Conservation (phyloP, 2,329 filamentous ascomycete genomes). For the Xylaria sp. region DNA sequence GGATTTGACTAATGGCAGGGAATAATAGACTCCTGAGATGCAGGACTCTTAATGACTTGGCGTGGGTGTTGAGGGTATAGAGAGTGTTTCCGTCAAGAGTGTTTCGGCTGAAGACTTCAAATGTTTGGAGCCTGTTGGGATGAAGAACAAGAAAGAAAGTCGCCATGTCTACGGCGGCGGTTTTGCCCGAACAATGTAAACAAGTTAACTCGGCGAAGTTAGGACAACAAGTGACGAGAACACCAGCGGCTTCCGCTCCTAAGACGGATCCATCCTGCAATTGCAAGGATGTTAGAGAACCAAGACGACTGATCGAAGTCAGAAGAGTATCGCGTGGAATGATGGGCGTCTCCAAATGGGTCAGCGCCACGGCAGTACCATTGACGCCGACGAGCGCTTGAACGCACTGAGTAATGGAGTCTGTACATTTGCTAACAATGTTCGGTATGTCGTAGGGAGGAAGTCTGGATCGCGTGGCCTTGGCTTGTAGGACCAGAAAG, state of each 20-base stretch:
- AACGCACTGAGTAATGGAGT: conserved; percentile 60
- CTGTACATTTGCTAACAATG: conserved; percentile 56
- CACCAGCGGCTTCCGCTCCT: conserved; percentile 56
- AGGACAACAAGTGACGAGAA: conserved; percentile 64
- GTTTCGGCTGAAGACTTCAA: conserved; percentile 63
- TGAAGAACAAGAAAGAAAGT: conserved; percentile 62
- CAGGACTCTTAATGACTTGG: conserved; percentile 44
- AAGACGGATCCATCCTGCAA: conserved; percentile 67
- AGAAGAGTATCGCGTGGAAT: conserved; percentile 59
- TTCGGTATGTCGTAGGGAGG: conserved; percentile 42
- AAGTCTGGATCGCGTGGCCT: conserved; percentile 26
- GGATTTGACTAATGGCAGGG: conserved; percentile 39
- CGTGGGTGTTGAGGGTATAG: conserved; percentile 55
- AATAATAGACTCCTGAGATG: conserved; percentile 40
- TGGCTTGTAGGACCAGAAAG: conserved; percentile 40
- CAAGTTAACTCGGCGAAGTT: conserved; percentile 66
- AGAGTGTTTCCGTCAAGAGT: conserved; percentile 61
- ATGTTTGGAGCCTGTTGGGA: conserved; percentile 61
- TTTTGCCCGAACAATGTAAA: conserved; percentile 50
- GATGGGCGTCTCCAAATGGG: conserved; percentile 59
- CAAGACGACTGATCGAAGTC: conserved; percentile 63
- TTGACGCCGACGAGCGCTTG: conserved; percentile 45
- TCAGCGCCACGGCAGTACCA: conserved; percentile 57
- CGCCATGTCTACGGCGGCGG: conserved; percentile 63
- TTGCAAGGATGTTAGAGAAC: conserved; percentile 62